Conservation (phyloP, 2,329 filamentous ascomycete genomes). For the Penicillium expansum region DNA sequence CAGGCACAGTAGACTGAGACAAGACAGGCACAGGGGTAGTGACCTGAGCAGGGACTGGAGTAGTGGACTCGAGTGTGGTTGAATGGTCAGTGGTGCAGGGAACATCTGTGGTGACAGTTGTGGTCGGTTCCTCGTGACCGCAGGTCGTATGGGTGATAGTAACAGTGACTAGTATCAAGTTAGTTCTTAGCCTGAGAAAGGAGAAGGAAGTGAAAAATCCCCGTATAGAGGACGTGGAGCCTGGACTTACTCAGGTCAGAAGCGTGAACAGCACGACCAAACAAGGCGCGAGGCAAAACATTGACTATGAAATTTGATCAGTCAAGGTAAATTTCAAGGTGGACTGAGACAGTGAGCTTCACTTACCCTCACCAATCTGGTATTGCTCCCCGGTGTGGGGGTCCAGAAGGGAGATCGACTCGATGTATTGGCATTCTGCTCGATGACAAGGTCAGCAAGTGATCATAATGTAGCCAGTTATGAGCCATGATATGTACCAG, state of each 20-base stretch:
- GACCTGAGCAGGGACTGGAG: background rate
- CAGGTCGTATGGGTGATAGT: constrained; percentile 27
- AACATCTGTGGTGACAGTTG: constrained; percentile 2
- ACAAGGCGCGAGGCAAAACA: background rate
- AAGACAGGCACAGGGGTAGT: background rate
- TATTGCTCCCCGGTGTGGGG: background rate
- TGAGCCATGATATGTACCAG: constrained; percentile 1
- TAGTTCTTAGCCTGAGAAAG: background rate
- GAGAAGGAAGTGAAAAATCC: background rate
- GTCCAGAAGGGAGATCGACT: constrained; percentile 1
- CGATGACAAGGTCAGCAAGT: background rate
- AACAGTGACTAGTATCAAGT: constrained; percentile 11
- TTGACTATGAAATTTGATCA: constrained; percentile 1
- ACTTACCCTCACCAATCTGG: constrained; percentile 4
- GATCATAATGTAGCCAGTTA: background rate
- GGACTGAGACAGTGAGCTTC: background rate
- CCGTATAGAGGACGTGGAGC: background rate
- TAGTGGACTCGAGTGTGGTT: background rate
- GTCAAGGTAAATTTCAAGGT: background rate
- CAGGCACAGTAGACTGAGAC: constrained; percentile 3
- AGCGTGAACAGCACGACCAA: background rate
- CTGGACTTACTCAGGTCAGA: background rate
- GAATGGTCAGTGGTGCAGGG: background rate
- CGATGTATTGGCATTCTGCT: constrained; percentile 1
- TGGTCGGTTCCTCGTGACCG: constrained; percentile 1